Evolutionary conservation across 1,139 yeast genomes (phyloP), one percentile per base, ranked within the genome.

Genomic region (Geotrichum europaeum): DNA sequence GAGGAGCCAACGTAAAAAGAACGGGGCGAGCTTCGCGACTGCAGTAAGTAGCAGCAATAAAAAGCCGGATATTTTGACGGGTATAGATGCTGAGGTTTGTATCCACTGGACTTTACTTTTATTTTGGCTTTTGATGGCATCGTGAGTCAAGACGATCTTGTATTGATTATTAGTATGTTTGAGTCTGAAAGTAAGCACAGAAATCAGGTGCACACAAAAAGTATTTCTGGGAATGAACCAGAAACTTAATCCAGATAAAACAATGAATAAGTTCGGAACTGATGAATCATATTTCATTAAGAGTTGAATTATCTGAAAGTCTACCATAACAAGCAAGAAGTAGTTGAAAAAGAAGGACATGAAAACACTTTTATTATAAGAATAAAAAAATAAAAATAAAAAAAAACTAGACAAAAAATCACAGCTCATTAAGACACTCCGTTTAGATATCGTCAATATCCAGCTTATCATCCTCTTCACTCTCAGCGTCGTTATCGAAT

Each of bases 401-500:
- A 28, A 45, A 45, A 30, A 45, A 53, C 56, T 30, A 43, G 32
- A 43, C 25, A 53, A 53, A 40, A 30, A 28, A 45, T 25, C 43
- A 51, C 24, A 51, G 10, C 32, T 36, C 54, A 51, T 51, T 34
- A 32, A 51, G 32, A 20, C 36, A 32, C 15, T 18, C 28, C 20
- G 58, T 56, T 75, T 80, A 87, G 74, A 88, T 87, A 76, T 88
- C 94, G 77, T 89, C 97, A 72, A 91, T 89, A 73, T 84, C 86
- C 67, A 82, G 79, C 73, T 88, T 95, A 72, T 85, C 88, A 51
- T 83, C 92, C 9, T 84, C 90, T 18, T 84, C 92, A 60, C 81
- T 87, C 63, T 84, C 90, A 65, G 90, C 95, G 66, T 91, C 97
- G 72, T 89, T 94, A 76, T 97, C 99, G 77, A 95, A 95, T 79